Percentiles rank a stretch among this genome's conserved stretches.
Conservation (phyloP, 305 asterid genomes). For the Solanum chacoense region DNA sequence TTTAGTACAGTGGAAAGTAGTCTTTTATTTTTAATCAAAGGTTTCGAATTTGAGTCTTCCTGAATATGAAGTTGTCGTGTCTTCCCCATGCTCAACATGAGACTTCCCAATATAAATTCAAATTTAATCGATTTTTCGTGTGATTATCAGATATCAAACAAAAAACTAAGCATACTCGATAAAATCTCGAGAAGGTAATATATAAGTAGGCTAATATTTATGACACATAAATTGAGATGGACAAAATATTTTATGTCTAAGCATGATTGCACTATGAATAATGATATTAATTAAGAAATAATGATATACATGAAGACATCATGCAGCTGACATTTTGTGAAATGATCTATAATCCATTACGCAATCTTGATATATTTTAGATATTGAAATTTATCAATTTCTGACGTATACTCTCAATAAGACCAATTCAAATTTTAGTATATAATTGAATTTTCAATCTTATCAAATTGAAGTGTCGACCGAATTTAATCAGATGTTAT, state of each 20-base stretch:
- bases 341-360: not conserved
- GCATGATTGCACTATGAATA: not conserved
- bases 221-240: not conserved
- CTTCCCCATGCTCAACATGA: not conserved
- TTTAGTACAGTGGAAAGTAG: not conserved
- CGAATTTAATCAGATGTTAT: not conserved
- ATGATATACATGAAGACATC: not conserved
- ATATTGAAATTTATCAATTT: not conserved
- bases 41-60: accelerated
- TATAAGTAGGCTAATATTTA: not conserved
- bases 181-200: not conserved
- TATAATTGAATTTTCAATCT: not conserved
- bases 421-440: not conserved
- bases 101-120: not conserved
- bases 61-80: too few species aligned
- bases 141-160: not conserved
- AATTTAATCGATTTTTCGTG: too few species aligned
- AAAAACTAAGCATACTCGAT: too few species aligned
- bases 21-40: accelerated
- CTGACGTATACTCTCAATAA: not conserved
- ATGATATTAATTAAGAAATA: not conserved
- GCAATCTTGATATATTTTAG: not conserved
- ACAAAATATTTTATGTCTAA: not conserved
- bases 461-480: not conserved
- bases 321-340: not conserved